These are phyloP conservation scores for Colletotrichum liaoningense DNA, from an alignment of 2,329 filamentous ascomycete species.

Conservation along the genomic window DNA sequence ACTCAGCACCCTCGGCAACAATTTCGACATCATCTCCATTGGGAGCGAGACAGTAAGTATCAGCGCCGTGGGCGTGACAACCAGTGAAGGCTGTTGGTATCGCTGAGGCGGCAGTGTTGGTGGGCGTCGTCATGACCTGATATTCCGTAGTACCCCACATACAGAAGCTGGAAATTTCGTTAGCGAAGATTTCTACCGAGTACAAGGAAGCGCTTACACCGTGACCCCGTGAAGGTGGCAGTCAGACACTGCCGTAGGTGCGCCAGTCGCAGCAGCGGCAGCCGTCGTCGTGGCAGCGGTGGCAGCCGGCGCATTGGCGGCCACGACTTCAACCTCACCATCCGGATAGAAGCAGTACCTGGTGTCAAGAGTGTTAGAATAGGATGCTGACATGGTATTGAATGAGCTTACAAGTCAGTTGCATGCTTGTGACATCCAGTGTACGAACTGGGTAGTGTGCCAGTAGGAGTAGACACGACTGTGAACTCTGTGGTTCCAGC, in stretches of 20 bases:
- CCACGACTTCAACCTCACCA: slow-evolving; percentile 55
- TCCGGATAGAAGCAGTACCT: slow-evolving; percentile 57
- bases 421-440: slow-evolving; percentile 64
- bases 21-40: slow-evolving; percentile 72
- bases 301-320: slow-evolving; percentile 34
- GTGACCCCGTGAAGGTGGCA: slow-evolving; percentile 55
- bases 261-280: neutral
- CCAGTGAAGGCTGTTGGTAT: slow-evolving; percentile 71
- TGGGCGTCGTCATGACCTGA: slow-evolving; percentile 58
- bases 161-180: slow-evolving; percentile 51
- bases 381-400: accelerated
- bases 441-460: slow-evolving; percentile 46
- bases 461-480: slow-evolving; percentile 28
- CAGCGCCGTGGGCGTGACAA: slow-evolving; percentile 71
- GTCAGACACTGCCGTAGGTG: slow-evolving; percentile 51
- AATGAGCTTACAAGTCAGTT: slow-evolving; percentile 55
- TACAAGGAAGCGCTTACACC: slow-evolving; percentile 46
- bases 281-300: slow-evolving; percentile 28
- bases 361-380: slow-evolving; percentile 2
- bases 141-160: slow-evolving; percentile 57
- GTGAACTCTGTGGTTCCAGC: slow-evolving; percentile 33
- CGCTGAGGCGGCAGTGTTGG: slow-evolving; percentile 58
- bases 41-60: slow-evolving; percentile 71
- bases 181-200: neutral
- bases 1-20: slow-evolving; percentile 48